Evolutionary conservation across 345 rosid genomes (phyloP), one percentile per base, ranked within the genome.

Genomic region (Hypericum androsaemum): DNA sequence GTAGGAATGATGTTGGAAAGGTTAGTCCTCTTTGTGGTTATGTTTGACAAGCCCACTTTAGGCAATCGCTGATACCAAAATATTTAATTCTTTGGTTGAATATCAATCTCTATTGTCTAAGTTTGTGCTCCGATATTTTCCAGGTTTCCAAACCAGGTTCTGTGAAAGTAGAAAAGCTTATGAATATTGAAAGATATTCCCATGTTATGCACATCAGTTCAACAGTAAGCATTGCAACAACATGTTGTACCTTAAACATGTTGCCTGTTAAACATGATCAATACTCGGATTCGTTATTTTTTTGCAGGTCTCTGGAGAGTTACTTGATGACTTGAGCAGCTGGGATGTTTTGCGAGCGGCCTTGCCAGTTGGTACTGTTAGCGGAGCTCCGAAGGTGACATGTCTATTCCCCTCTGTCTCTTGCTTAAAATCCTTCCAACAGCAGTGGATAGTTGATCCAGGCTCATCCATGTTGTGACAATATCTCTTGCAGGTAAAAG

Each of bases 131-230:
- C 32, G 1, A 15, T 10, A 70, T 48, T 35, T 38, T 66, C 55
- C 35, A 82, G 89, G 98, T 90, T 39, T 77, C 95, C 1, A 77
- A 83, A 53, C 49, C 54, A 52, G 95, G 96, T 47, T 87, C 96
- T 0, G 96, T 90, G 52, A 84, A 71, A 61, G 95, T 88, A 41
- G 94, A 92, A 66, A 82, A 75, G 60, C 94, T 92, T 36, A 88
- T 87, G 98, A 77, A 84, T 70, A 63, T 87, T 57, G 98, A 87
- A 62, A 77, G 83, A 17, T 87, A 84, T 57, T 87, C 95, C 38
- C 96, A 87, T 69, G 96, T 90, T 38, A 87, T 87, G 98, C 96
- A 90, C 69, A 87, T 90, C 50, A 90, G 98, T 77, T 84, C 98
- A 14, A 90, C 89, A 57, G 98, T 87, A 54, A 71, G 83, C 40